These are phyloP conservation scores for Ceratobasidium theobromae DNA, from an alignment of 1,284 basidiomycete genomes.

Conservation along the genomic window DNA sequence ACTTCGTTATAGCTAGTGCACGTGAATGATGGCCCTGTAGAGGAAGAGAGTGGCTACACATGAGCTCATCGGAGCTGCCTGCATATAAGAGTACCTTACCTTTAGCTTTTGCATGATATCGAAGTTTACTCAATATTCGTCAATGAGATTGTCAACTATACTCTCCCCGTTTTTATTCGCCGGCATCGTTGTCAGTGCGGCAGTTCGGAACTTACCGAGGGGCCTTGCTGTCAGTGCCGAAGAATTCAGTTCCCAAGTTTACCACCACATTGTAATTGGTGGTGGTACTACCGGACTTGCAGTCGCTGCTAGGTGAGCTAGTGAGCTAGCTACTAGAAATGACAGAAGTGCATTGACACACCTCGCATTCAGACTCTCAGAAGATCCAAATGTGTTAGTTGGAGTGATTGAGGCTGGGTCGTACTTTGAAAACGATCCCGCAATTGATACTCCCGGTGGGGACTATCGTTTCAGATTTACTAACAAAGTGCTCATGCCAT, in stretches of 20 bases:
- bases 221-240: background rate
- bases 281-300: slow-evolving; percentile 19
- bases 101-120: background rate
- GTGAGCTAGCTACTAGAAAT: background rate
- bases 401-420: slow-evolving; percentile 14
- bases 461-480: background rate
- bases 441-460: slow-evolving; percentile 21
- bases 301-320: slow-evolving; percentile 19
- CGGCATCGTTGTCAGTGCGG: background rate
- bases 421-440: slow-evolving; percentile 2
- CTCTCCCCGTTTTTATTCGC: background rate
- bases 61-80: no score
- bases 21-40: no score
- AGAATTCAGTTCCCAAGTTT: background rate
- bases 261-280: slow-evolving; percentile 10
- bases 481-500: background rate
- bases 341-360: background rate
- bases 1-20: no score
- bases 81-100: no score
- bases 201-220: background rate
- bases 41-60: no score
- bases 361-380: background rate
- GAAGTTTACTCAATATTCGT: background rate
- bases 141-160: background rate
- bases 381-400: slow-evolving; percentile 1